Evolutionary conservation across 805 yeast genomes (phyloP).

Genomic region (Tetrapisispora arboricola): DNA sequence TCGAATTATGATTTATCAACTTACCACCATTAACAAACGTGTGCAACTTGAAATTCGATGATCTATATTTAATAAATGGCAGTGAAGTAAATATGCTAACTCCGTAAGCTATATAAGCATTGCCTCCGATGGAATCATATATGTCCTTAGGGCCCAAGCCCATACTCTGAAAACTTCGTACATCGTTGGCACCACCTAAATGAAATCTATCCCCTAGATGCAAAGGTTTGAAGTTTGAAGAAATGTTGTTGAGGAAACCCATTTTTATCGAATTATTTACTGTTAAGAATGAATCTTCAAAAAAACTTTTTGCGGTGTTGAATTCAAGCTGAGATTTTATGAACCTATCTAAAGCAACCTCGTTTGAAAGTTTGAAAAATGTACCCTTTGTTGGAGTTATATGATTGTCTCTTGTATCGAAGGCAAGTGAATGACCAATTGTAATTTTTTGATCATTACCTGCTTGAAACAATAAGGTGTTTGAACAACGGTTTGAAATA

Average conservation of each 20-base stretch:
- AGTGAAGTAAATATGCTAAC: conserved; percentile 47
- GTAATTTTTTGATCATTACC: conserved; percentile 55
- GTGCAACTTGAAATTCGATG: conserved; percentile 51
- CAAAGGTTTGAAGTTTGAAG: conserved; percentile 27
- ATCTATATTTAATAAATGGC: conserved; percentile 37
- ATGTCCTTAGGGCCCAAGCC: conserved; percentile 54
- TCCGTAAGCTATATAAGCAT: conserved; percentile 46
- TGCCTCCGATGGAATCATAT: conserved; percentile 58
- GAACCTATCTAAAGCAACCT: conserved; percentile 30
- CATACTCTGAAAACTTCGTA: conserved; percentile 59
- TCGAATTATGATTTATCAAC: conserved; percentile 30
- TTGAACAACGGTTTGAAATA: conserved; percentile 40
- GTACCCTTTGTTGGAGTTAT: conserved; percentile 40
- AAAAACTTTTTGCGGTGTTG: conserved; percentile 18
- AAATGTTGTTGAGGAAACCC: conserved; percentile 45
- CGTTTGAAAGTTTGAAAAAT: conserved; percentile 33
- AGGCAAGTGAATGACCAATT: conserved; percentile 31
- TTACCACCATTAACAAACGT: conserved; percentile 59
- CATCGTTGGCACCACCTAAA: conserved; percentile 68
- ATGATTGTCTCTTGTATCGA: conserved; percentile 35
- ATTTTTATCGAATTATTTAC: conserved; percentile 38
- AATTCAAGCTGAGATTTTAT: conserved; percentile 28
- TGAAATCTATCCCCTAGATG: conserved; percentile 74
- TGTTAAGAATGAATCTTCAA: conserved; percentile 29
- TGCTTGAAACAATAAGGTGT: conserved; percentile 45